Evolutionary conservation across 2,329 filamentous ascomycete species (phyloP).

Genomic region (Torrubiellomyces zombiae): DNA sequence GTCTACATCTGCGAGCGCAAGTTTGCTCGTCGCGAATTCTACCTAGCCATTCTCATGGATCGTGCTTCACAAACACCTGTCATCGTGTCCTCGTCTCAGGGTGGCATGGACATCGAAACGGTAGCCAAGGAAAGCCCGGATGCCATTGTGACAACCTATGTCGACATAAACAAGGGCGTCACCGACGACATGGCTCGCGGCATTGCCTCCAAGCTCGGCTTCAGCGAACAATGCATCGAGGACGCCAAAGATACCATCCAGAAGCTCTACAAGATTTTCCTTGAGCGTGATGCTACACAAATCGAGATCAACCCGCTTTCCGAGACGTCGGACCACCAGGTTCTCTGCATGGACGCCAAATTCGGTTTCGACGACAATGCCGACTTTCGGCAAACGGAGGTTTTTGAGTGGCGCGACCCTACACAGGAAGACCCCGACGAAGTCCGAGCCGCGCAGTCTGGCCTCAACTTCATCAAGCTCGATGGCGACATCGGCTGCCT

Average conservation of each 20-base stretch:
- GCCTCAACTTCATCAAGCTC: slow-evolving; percentile 99
- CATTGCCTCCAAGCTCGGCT: slow-evolving; percentile 84
- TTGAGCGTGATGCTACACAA: slow-evolving; percentile 95
- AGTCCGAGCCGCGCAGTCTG: slow-evolving; percentile 86
- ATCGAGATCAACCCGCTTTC: slow-evolving; percentile 99
- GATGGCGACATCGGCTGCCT: slow-evolving; percentile 98
- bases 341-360: slow-evolving; percentile 99
- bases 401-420: slow-evolving; percentile 86
- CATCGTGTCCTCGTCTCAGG: slow-evolving; percentile 94
- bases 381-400: slow-evolving; percentile 92
- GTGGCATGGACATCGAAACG: slow-evolving; percentile 97
- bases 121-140: slow-evolving; percentile 96
- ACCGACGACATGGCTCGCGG: slow-evolving; percentile 86
- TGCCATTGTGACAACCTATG: slow-evolving; percentile 83
- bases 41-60: slow-evolving; percentile 97
- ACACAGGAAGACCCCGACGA: slow-evolving; percentile 95
- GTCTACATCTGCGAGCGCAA: slow-evolving; percentile 99
- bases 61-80: slow-evolving; percentile 78
- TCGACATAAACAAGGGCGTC: slow-evolving; percentile 88
- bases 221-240: slow-evolving; percentile 94
- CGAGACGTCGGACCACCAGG: slow-evolving; percentile 95
- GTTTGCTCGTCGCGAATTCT: slow-evolving; percentile 97
- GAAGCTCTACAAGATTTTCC: slow-evolving; percentile 98
- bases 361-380: slow-evolving; percentile 98
- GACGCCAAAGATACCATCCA: slow-evolving; percentile 93